phyloP scores from a whole-genome alignment of 2,329 filamentous ascomycete species.

The Furcasterigmium sp. region DNA sequence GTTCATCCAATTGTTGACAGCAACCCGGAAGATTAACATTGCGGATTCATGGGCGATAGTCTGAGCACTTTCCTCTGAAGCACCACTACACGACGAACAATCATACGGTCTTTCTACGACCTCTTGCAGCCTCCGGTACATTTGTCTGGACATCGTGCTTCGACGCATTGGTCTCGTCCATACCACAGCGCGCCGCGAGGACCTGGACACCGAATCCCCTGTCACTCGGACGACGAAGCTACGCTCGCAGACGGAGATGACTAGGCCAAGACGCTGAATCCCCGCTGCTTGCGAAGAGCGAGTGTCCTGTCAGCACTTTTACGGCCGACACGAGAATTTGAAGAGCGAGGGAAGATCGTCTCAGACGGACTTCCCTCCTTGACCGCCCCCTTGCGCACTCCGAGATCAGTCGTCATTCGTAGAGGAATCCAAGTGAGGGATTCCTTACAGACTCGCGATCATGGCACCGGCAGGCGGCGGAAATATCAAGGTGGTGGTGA shows the following conservation, averaged over 20 bases:
- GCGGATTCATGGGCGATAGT: neutral
- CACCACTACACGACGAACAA: too few relatives aligned
- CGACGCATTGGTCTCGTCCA: too few relatives aligned
- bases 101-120: too few relatives aligned
- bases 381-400: neutral
- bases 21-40: slow-evolving; percentile 1
- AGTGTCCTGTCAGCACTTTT: neutral
- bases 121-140: too few relatives aligned
- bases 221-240: neutral
- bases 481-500: slow-evolving; percentile 99
- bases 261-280: slow-evolving; percentile 1
- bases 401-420: neutral
- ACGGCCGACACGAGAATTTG: too few relatives aligned
- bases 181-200: too few relatives aligned
- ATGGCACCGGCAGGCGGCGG: slow-evolving; percentile 74
- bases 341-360: too few relatives aligned
- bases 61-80: too few relatives aligned
- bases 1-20: slow-evolving; percentile 1
- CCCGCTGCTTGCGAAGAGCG: neutral
- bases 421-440: neutral
- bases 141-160: too few relatives aligned
- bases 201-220: too few relatives aligned
- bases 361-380: too few relatives aligned
- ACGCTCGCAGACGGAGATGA: neutral
- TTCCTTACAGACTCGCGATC: slow-evolving; percentile 6